A percentile compares a stretch with the other conserved stretches of the same genome.
phyloP scores from a whole-genome alignment of 345 rosid species.

The Raphanus raphanistrum region DNA sequence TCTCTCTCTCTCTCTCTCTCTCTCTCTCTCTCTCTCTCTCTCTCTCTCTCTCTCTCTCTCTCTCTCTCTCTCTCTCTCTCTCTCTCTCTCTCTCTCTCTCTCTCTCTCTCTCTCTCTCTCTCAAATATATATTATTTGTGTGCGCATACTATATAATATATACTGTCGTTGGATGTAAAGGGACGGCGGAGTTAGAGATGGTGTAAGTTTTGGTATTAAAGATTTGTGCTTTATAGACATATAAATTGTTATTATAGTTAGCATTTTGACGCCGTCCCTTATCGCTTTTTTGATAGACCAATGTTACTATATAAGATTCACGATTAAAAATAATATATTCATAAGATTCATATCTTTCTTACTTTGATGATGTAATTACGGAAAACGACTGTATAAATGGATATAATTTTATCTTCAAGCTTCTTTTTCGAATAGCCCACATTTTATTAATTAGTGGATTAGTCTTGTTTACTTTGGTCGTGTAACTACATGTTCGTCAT shows the following conservation, averaged over 20 bases:
- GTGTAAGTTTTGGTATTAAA: slow-evolving; percentile 5
- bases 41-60: too few species aligned
- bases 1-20: too few species aligned
- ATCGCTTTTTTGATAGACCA: slow-evolving; percentile 6
- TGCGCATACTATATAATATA: neutral
- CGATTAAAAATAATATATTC: neutral
- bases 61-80: too few species aligned
- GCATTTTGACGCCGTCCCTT: too few species aligned
- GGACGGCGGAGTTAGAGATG: slow-evolving; percentile 22
- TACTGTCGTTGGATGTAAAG: slow-evolving; percentile 26
- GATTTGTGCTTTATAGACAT: slow-evolving; percentile 17
- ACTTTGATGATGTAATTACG: slow-evolving; percentile 17
- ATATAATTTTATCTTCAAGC: slow-evolving; percentile 1
- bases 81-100: too few species aligned
- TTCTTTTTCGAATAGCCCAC: neutral
- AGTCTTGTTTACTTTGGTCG: neutral
- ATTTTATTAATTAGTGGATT: neutral
- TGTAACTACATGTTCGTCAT: neutral
- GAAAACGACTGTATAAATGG: slow-evolving; percentile 6
- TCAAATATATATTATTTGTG: too few species aligned
- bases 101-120: neutral
- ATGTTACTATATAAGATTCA: slow-evolving; percentile 8
- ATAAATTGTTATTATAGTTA: too few species aligned
- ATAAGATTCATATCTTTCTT: slow-evolving; percentile 21
- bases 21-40: too few species aligned